Percentiles rank a stretch among this genome's conserved stretches.
phyloP scores from a whole-genome alignment of 2,329 filamentous ascomycete genomes.

The Purpureocillium lavendulum region DNA sequence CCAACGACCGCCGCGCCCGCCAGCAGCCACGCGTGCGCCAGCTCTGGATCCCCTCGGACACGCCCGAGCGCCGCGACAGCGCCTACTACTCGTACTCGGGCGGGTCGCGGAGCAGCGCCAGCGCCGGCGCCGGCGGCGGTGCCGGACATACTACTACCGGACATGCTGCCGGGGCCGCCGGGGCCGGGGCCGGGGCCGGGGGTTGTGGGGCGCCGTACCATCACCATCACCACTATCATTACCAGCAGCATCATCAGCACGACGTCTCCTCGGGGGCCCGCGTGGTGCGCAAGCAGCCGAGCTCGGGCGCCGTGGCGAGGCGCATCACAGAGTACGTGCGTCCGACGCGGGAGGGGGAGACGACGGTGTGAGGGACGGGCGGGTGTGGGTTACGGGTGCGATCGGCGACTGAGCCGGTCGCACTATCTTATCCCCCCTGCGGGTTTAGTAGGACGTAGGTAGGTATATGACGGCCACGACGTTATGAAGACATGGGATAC shows the following conservation, averaged over 20 bases:
- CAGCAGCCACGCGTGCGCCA: too few species aligned
- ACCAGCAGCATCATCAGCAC: too few species aligned
- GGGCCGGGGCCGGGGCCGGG: background rate
- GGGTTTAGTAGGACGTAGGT: too few species aligned
- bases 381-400: too few species aligned
- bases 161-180: too few species aligned
- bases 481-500: too few species aligned
- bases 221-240: too few species aligned
- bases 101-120: constrained; percentile 4
- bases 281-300: background rate
- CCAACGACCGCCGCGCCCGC: constrained; percentile 4
- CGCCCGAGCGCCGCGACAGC: constrained; percentile 5
- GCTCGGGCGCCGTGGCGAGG: constrained; percentile 6
- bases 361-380: too few species aligned
- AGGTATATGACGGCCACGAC: too few species aligned
- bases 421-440: too few species aligned
- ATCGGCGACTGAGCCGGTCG: too few species aligned
- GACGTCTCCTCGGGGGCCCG: background rate
- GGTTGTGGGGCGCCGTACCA: background rate
- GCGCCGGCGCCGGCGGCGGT: background rate
- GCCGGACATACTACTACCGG: too few species aligned
- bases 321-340: constrained; percentile 11
- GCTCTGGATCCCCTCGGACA: background rate
- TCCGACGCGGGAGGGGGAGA: constrained; percentile 5
- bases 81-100: constrained; percentile 5